These are phyloP conservation scores for Lantana camara DNA, from an alignment of 257 asterid genomes.

Conservation along the genomic window DNA sequence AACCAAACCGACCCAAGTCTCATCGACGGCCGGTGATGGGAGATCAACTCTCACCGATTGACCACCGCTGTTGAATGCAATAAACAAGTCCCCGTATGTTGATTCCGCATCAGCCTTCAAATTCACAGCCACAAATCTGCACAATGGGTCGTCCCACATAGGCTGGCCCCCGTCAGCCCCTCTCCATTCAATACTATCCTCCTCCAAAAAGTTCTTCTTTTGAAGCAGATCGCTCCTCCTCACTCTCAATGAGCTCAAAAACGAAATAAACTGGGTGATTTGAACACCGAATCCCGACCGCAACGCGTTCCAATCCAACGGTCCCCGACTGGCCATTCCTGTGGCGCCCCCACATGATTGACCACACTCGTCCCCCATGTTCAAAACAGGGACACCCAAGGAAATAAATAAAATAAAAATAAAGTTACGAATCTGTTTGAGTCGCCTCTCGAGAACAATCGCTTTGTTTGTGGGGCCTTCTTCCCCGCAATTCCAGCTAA, in stretches of 20 bases:
- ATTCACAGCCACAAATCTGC: slow-evolving; percentile 76
- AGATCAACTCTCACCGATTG: slow-evolving; percentile 51
- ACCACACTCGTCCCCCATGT: slow-evolving; percentile 98
- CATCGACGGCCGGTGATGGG: slow-evolving; percentile 49
- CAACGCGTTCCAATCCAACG: slow-evolving; percentile 69
- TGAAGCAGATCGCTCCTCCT: slow-evolving; percentile 81
- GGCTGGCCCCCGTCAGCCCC: slow-evolving; percentile 61
- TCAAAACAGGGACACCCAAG: slow-evolving; percentile 86
- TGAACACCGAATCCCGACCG: slow-evolving; percentile 64
- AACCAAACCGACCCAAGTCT: slow-evolving; percentile 66
- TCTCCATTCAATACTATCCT: slow-evolving; percentile 73
- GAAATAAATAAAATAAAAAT: slow-evolving; percentile 75
- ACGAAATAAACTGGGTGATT: slow-evolving; percentile 59
- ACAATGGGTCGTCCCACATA: slow-evolving; percentile 61
- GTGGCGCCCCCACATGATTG: slow-evolving; percentile 69
- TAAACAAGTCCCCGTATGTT: slow-evolving; percentile 50
- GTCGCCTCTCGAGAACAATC: slow-evolving; percentile 64
- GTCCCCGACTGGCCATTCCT: slow-evolving; percentile 45
- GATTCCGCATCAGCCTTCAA: slow-evolving; percentile 45
- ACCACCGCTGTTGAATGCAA: slow-evolving; percentile 71
- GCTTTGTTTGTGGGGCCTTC: slow-evolving; percentile 76
- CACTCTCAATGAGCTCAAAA: slow-evolving; percentile 58
- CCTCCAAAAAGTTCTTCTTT: slow-evolving; percentile 54
- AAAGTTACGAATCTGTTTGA: slow-evolving; percentile 81
- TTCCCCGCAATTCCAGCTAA: slow-evolving; percentile 93